A percentile compares a stretch with the other conserved stretches of the same genome.
These are phyloP conservation scores for Ceriops zippeliana DNA, from an alignment of 345 rosid genomes.

Conservation along the genomic window DNA sequence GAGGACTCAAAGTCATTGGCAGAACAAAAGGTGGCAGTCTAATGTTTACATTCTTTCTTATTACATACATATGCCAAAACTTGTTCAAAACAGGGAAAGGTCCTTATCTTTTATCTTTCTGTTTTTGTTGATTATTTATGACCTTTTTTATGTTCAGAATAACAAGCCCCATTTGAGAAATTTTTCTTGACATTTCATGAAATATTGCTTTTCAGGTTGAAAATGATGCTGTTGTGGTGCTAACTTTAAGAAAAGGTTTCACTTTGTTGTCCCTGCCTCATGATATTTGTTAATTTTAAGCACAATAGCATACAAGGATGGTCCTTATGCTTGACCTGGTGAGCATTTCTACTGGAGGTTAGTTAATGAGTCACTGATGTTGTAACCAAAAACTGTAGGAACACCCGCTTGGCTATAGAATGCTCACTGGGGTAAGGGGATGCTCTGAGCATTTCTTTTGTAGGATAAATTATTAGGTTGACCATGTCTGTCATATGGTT, in stretches of 20 bases:
- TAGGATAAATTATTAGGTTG: too few species aligned
- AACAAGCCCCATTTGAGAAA: neutral
- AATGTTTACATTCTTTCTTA: neutral
- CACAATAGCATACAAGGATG: neutral
- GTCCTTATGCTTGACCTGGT: neutral
- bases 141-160: neutral
- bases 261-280: slow-evolving; percentile 13
- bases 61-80: neutral
- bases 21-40: slow-evolving; percentile 61
- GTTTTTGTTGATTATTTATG: neutral
- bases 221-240: slow-evolving; percentile 87
- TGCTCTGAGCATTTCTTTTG: neutral
- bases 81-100: too few species aligned
- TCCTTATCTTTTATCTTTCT: too few species aligned
- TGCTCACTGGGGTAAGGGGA: neutral
- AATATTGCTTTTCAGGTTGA: slow-evolving; percentile 60
- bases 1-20: slow-evolving; percentile 80
- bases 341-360: neutral
- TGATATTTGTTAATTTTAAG: neutral
- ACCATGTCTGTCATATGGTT: too few species aligned
- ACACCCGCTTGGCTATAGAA: neutral
- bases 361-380: neutral
- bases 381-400: neutral
- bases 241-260: slow-evolving; percentile 81
- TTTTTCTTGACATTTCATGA: neutral